Base-by-base conservation (phyloP, 345 rosid genomes). In the Linum trigynum region DNA sequence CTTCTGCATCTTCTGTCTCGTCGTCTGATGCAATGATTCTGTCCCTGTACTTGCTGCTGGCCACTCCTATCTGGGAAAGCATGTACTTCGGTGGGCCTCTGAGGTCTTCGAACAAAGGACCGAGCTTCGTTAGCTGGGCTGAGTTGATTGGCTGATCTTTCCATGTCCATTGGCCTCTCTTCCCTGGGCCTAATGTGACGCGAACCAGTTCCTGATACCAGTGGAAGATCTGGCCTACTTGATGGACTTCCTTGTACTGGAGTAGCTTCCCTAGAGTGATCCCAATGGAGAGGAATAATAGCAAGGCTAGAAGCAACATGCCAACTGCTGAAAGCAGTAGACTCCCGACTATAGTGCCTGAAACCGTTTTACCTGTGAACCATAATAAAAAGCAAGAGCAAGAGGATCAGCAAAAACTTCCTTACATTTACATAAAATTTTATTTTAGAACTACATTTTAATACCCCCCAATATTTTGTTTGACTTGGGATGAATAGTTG, bases 151-250 rank as follows among this genome's bases (percentile, higher is more conserved):
- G 42, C 68, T 78, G 72, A 68, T 72, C 77, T 79, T 84, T 85
- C 97, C 96, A 92, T 69, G 96, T 84, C 97, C 98, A 90, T 55
- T 92, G 98, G 50, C 98, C 97, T 82, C 88, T 80, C 66, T 87
- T 92, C 12, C 98, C 97, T 5, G 98, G 98, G 55, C 97, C 97
- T 38, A 92, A 84, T 3, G 97, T 88, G 63, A 90, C 86, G 17
- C 97, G 77, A 63, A 88, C 64, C 57, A 92, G 71, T 9, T 92
- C 98, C 68, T 86, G 98, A 72, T 86, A 90, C 98, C 98, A 92
- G 66, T 86, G 96, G 72, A 84, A 85, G 59, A 12, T 80, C 74
- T 76, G 82, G 55, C 91, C 96, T 85, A 81, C 98, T 75, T 78
- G 90, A 69, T 88, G 98, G 65, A 90, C 85, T 75, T 92, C 97